Percentiles rank a stretch among this genome's conserved stretches.
These are phyloP conservation scores for Rhizopogon vinicolor DNA, from an alignment of 768 basidiomycete genomes.

Conservation along the genomic window DNA sequence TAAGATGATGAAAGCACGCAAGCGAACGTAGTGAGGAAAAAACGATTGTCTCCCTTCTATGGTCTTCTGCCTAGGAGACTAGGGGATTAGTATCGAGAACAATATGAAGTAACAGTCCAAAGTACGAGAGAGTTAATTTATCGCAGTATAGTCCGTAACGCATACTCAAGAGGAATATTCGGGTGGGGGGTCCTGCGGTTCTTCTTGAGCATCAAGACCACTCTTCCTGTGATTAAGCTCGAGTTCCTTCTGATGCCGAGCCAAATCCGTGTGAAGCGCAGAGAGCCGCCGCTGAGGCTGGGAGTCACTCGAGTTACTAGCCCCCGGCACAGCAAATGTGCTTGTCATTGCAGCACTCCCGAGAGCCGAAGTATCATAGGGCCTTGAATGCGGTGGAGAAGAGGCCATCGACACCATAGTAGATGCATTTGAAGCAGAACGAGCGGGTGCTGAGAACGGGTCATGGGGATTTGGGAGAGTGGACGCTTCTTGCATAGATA, in stretches of 20 bases:
- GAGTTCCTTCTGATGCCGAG: constrained; percentile 7
- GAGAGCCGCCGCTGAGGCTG: neutral
- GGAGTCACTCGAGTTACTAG: constrained; percentile 40
- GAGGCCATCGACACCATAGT: neutral
- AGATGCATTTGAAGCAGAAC: neutral
- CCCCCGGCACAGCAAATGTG: constrained; percentile 84
- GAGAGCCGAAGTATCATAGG: neutral
- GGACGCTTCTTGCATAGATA: neutral
- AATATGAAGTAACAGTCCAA: neutral
- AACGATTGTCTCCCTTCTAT: too few relatives aligned
- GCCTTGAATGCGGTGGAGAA: neutral
- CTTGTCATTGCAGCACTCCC: neutral
- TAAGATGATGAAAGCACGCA: too few relatives aligned
- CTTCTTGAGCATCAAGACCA: constrained; percentile 4
- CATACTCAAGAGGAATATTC: constrained; percentile 1
- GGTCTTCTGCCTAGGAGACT: too few relatives aligned
- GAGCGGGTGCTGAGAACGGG: constrained; percentile 3
- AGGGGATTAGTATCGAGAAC: neutral
- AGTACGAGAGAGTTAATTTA: neutral
- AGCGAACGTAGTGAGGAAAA: neutral
- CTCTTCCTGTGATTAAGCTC: constrained; percentile 4
- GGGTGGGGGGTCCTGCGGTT: constrained; percentile 3
- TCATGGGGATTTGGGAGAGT: constrained; percentile 8
- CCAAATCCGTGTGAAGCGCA: constrained; percentile 6
- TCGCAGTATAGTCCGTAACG: neutral